phyloP scores from a whole-genome alignment of 495 filamentous ascomycete genomes.

The Hyaloscypha bicolor region DNA sequence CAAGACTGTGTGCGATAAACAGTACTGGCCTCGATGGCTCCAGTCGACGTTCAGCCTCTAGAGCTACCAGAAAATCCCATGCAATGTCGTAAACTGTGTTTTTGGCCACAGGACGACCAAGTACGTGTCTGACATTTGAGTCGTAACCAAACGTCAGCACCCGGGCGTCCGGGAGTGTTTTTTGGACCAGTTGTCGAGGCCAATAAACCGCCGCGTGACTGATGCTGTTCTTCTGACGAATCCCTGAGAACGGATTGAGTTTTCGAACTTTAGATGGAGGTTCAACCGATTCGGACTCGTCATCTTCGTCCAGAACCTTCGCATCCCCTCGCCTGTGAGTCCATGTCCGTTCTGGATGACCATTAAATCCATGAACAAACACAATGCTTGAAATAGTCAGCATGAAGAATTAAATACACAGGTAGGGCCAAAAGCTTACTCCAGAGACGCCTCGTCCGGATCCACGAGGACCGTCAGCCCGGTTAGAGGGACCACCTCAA shows the following conservation, averaged over 20 bases:
- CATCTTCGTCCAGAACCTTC: neutral
- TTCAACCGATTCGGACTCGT: neutral
- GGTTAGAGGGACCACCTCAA: neutral
- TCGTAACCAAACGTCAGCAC: conserved; percentile 43
- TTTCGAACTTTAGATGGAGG: conserved; percentile 5
- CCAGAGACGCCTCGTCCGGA: conserved; percentile 23
- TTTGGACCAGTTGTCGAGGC: conserved; percentile 40
- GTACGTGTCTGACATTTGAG: conserved; percentile 29
- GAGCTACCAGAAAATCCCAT: conserved; percentile 11
- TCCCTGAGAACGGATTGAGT: neutral
- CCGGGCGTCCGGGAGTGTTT: conserved; percentile 35
- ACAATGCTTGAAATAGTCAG: conserved; percentile 23
- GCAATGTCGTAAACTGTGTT: conserved; percentile 11
- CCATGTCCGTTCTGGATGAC: conserved; percentile 35
- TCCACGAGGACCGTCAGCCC: conserved; percentile 26
- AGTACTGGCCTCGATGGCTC: conserved; percentile 15
- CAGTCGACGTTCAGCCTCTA: conserved; percentile 10
- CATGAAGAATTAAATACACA: neutral
- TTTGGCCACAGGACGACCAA: conserved; percentile 26
- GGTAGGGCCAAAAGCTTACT: conserved; percentile 34
- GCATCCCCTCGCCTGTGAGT: neutral
- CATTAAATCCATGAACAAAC: conserved; percentile 34
- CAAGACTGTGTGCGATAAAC: conserved; percentile 26
- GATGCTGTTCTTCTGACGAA: neutral
- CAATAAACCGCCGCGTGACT: conserved; percentile 26